These are phyloP conservation scores for Aechmea fasciata DNA, from an alignment of 176 grass and related monocot species.

Conservation along the genomic window DNA sequence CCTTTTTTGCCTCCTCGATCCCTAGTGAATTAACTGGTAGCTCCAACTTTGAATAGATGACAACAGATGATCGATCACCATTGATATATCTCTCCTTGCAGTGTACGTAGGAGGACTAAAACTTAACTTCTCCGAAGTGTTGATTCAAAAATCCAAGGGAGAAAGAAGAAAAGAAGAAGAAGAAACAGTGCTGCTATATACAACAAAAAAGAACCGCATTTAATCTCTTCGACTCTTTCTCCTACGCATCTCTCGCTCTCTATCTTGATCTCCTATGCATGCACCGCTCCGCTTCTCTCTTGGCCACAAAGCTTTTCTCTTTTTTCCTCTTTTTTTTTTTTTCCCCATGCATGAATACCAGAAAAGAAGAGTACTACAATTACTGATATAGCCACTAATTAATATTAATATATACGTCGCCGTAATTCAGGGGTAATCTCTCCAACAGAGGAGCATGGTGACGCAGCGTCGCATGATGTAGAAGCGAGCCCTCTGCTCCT, in stretches of 20 bases:
- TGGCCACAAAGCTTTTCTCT: too few species aligned
- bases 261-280: too few species aligned
- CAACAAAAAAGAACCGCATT: slow-evolving; percentile 5
- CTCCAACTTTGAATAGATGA: too few species aligned
- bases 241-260: too few species aligned
- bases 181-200: slow-evolving; percentile 5
- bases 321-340: too few species aligned
- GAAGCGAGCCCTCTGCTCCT: slow-evolving; percentile 88
- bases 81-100: too few species aligned
- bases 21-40: too few species aligned
- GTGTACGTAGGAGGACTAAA: too few species aligned
- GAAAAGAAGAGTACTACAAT: not conserved
- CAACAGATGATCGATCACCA: too few species aligned
- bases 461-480: slow-evolving; percentile 97
- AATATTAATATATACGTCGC: too few species aligned
- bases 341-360: not conserved
- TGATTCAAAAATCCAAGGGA: slow-evolving; percentile 5
- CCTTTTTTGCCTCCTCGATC: not conserved
- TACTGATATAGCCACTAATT: not conserved
- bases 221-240: slow-evolving; percentile 10
- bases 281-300: too few species aligned
- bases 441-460: slow-evolving; percentile 92
- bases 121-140: slow-evolving; percentile 1
- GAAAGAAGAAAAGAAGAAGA: not conserved
- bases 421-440: slow-evolving; percentile 51